Conservation (phyloP, 495 filamentous ascomycete species). For the Podospora pseudoanserina region DNA sequence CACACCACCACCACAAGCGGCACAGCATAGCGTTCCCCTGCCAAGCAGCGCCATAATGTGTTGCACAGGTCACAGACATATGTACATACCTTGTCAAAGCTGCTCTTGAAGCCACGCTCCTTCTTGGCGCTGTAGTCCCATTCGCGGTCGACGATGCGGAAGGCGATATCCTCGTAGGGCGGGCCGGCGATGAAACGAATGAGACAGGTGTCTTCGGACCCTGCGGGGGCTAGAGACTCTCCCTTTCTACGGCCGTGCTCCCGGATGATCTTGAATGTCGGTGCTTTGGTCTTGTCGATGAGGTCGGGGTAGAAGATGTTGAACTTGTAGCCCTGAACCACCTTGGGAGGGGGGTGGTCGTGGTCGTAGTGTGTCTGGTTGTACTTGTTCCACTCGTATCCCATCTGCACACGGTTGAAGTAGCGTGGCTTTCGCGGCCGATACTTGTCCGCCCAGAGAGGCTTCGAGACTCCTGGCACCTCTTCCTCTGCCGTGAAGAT, state of each 20-base stretch:
- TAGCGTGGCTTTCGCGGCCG: conserved; percentile 91
- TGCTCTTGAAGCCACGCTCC: conserved; percentile 92
- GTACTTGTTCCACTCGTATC: conserved; percentile 99
- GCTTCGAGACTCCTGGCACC: conserved; percentile 58
- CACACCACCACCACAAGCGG: conserved; percentile 2
- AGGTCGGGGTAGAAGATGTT: conserved; percentile 99
- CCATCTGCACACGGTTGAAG: conserved; percentile 98
- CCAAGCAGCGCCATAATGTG: conserved; percentile 3
- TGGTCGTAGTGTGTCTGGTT: conserved; percentile 99
- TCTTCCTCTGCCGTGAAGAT: conserved; percentile 92
- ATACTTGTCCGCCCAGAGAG: conserved; percentile 86
- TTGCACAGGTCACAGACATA: conserved; percentile 7
- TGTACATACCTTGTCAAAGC: conserved; percentile 85
- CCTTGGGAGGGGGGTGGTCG: conserved; percentile 95
- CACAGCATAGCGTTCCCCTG: conserved; percentile 1
- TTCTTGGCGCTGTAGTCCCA: conserved; percentile 98
- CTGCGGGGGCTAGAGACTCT: conserved; percentile 91
- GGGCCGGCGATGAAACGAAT: conserved; percentile 95
- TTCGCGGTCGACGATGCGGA: conserved; percentile 96
- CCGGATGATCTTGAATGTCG: conserved; percentile 90
- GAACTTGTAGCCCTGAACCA: conserved; percentile 98
- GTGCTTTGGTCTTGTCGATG: conserved; percentile 92
- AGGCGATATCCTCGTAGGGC: conserved; percentile 95
- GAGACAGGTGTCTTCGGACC: conserved; percentile 94
- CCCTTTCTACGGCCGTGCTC: conserved; percentile 85